These are phyloP conservation scores for Trichopus zeylanicus DNA, from an alignment of 116 monocot species.

Conservation along the genomic window DNA sequence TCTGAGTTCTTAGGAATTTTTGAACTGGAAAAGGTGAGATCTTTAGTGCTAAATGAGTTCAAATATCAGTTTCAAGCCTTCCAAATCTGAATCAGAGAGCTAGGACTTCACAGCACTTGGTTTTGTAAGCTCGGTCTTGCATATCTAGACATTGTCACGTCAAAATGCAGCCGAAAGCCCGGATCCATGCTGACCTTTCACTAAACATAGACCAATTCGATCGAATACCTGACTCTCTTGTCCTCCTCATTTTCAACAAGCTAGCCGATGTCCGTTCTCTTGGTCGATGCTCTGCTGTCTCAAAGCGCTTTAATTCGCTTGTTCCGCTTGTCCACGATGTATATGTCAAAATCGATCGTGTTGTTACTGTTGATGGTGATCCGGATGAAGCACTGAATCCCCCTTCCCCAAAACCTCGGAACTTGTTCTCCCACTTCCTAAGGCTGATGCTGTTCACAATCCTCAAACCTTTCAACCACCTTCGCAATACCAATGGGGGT, in stretches of 20 bases:
- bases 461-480: slow-evolving; percentile 62
- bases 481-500: slow-evolving; percentile 26
- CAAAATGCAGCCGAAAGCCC: slow-evolving; percentile 44
- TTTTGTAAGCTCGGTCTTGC: not conserved
- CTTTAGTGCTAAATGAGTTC: not conserved
- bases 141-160: no score
- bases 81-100: not conserved
- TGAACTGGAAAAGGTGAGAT: not conserved
- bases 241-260: slow-evolving; percentile 60
- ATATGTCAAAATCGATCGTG: slow-evolving; percentile 66
- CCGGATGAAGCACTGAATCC: slow-evolving; percentile 39
- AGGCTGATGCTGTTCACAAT: slow-evolving; percentile 53
- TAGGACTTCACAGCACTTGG: not conserved
- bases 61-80: not conserved
- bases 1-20: not conserved
- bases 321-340: slow-evolving; percentile 63
- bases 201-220: slow-evolving; percentile 42
- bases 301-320: slow-evolving; percentile 48
- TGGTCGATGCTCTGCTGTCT: slow-evolving; percentile 65
- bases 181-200: slow-evolving; percentile 31
- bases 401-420: slow-evolving; percentile 40
- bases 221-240: slow-evolving; percentile 53
- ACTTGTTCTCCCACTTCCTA: slow-evolving; percentile 59
- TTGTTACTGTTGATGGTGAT: slow-evolving; percentile 65
- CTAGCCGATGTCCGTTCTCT: slow-evolving; percentile 54